Evolutionary conservation across 257 asterid species (phyloP).

Genomic region (Solanum sitiens): DNA sequence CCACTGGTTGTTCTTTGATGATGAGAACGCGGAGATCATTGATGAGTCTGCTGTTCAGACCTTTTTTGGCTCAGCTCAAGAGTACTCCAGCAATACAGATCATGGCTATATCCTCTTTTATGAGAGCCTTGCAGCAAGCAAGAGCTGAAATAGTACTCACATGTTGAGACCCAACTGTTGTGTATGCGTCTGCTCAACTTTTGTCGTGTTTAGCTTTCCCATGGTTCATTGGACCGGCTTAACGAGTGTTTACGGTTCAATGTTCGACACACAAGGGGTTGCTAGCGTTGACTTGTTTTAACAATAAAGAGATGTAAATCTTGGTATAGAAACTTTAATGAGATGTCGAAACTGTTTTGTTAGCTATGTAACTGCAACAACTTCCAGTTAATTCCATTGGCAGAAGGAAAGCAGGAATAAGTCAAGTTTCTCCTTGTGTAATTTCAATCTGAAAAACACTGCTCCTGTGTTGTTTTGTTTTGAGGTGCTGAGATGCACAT

Average conservation of each 20-base stretch:
- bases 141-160: neutral
- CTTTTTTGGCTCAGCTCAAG: conserved; percentile 80
- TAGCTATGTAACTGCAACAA: neutral
- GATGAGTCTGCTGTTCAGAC: conserved; percentile 85
- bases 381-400: neutral
- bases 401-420: neutral
- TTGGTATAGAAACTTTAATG: neutral
- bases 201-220: neutral
- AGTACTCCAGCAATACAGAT: conserved; percentile 72
- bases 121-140: conserved; percentile 26
- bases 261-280: neutral
- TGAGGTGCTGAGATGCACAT: neutral
- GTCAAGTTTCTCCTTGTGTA: neutral
- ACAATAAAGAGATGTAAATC: conserved; percentile 14
- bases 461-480: neutral
- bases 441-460: neutral
- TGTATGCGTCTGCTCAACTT: neutral
- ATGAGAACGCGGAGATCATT: conserved; percentile 77
- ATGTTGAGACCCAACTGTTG: neutral
- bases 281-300: neutral
- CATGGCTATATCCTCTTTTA: conserved; percentile 80
- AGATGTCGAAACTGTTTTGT: neutral
- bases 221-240: neutral
- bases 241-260: neutral
- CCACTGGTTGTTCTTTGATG: conserved; percentile 84